These are phyloP conservation scores for Deakozyma indianensis DNA, from an alignment of 805 yeast species.

Conservation along the genomic window DNA sequence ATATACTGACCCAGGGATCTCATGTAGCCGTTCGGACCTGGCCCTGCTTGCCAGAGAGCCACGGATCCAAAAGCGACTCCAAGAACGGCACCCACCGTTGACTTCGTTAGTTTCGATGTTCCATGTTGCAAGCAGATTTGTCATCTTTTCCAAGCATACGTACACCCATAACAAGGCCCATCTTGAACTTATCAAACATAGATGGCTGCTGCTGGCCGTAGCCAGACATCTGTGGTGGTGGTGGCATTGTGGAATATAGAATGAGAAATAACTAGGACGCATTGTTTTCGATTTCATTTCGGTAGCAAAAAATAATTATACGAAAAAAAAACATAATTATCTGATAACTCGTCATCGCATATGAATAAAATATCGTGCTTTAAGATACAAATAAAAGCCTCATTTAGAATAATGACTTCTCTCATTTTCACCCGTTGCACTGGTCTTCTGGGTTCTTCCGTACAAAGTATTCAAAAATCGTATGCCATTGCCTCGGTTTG, in stretches of 20 bases:
- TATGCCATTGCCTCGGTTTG: too few relatives aligned
- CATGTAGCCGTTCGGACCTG: slow-evolving; percentile 97
- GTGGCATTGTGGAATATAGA: neutral
- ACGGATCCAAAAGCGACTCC: slow-evolving; percentile 92
- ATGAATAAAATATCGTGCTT: too few relatives aligned
- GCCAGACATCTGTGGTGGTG: neutral
- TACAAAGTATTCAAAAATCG: too few relatives aligned
- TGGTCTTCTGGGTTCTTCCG: too few relatives aligned
- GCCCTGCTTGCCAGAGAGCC: slow-evolving; percentile 81
- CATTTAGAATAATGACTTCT: too few relatives aligned
- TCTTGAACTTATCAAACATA: slow-evolving; percentile 89
- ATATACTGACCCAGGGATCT: slow-evolving; percentile 94
- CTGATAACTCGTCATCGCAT: too few relatives aligned
- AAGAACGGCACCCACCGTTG: slow-evolving; percentile 81
- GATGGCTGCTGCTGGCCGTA: slow-evolving; percentile 36
- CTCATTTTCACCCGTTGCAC: too few relatives aligned
- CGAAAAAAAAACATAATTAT: too few relatives aligned
- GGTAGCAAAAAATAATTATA: too few relatives aligned
- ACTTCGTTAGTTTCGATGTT: slow-evolving; percentile 15
- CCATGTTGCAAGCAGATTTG: slow-evolving; percentile 8
- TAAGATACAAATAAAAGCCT: too few relatives aligned
- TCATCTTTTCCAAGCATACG: slow-evolving; percentile 23
- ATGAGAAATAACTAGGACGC: too few relatives aligned
- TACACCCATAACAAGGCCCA: slow-evolving; percentile 96
- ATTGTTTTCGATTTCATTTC: too few relatives aligned